phyloP scores from a whole-genome alignment of 306 rosid species.

The Begonia loranthoides region DNA sequence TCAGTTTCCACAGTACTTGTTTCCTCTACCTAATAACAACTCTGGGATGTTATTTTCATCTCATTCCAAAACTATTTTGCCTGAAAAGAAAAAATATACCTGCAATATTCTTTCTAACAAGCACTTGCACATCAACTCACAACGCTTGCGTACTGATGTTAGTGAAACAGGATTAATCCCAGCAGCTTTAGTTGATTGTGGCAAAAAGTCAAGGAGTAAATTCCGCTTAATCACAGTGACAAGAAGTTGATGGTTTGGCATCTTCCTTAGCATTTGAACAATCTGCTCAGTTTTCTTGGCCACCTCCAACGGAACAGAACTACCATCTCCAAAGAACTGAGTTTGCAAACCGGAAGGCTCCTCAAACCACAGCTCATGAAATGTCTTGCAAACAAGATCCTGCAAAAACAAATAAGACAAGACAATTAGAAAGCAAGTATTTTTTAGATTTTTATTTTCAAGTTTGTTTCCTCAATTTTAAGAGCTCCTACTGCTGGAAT shows the following conservation, averaged over 20 bases:
- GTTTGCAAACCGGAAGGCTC: conserved; percentile 66
- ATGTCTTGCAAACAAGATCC: conserved; percentile 99
- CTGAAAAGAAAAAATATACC: conserved; percentile 27
- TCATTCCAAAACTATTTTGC: conserved; percentile 5
- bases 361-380: conserved; percentile 97
- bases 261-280: conserved; percentile 72
- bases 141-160: conserved; percentile 77
- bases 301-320: conserved; percentile 81
- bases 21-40: conserved; percentile 72
- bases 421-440: conserved; percentile 1
- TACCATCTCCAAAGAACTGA: conserved; percentile 66
- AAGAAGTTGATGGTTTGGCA: conserved; percentile 82
- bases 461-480: too few species aligned
- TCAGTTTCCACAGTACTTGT: conserved; percentile 55
- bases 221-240: conserved; percentile 80
- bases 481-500: too few species aligned
- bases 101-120: conserved; percentile 85
- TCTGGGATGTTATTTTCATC: conserved; percentile 7
- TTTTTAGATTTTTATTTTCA: neutral
- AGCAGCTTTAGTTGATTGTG: conserved; percentile 79
- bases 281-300: conserved; percentile 87
- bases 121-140: conserved; percentile 97
- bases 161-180: conserved; percentile 75
- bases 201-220: conserved; percentile 92
- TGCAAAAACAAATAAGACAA: conserved; percentile 18